phyloP scores from a whole-genome alignment of 75 land plant genomes.

The Larix kaempferi region DNA sequence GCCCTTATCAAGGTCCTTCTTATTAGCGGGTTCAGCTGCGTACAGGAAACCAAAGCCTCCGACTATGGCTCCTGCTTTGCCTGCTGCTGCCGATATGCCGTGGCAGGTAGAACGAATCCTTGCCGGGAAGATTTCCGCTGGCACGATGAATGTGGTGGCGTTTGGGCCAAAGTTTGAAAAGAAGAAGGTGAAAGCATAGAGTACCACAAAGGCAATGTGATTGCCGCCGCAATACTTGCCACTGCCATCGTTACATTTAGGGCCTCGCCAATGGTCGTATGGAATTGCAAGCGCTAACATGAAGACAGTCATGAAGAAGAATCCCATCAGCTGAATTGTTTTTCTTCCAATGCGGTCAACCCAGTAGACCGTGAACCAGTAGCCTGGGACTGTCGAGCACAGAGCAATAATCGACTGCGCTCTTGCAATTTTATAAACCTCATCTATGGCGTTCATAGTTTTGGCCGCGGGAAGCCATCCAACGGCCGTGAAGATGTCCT shows the following conservation, averaged over 20 bases:
- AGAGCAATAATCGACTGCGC: slow-evolving; percentile 61
- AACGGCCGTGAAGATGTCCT: slow-evolving; percentile 46
- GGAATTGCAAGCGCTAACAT: slow-evolving; percentile 55
- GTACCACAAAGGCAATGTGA: slow-evolving; percentile 31
- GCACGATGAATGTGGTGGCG: slow-evolving; percentile 48
- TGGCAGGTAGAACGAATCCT: slow-evolving; percentile 56
- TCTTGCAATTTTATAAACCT: slow-evolving; percentile 33
- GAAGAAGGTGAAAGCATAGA: slow-evolving; percentile 43
- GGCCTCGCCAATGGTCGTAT: slow-evolving; percentile 33
- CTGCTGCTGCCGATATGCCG: slow-evolving; percentile 50
- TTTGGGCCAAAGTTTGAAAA: slow-evolving; percentile 61
- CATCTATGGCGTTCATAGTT: slow-evolving; percentile 41
- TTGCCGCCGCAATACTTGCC: slow-evolving; percentile 12
- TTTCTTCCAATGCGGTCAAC: slow-evolving; percentile 43
- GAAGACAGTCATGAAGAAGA: slow-evolving; percentile 53
- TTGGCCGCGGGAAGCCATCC: slow-evolving; percentile 37
- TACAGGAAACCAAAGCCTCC: slow-evolving; percentile 57
- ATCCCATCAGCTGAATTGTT: slow-evolving; percentile 43
- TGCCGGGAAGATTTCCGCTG: slow-evolving; percentile 43
- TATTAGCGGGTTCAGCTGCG: slow-evolving; percentile 26
- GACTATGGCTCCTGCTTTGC: slow-evolving; percentile 52
- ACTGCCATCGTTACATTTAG: no score
- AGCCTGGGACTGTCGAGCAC: slow-evolving; percentile 60
- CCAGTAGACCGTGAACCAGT: slow-evolving; percentile 53
- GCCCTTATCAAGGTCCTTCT: slow-evolving; percentile 18